Base-by-base conservation (phyloP, 1,284 basidiomycete species). In the Leucoagaricus sp. region DNA sequence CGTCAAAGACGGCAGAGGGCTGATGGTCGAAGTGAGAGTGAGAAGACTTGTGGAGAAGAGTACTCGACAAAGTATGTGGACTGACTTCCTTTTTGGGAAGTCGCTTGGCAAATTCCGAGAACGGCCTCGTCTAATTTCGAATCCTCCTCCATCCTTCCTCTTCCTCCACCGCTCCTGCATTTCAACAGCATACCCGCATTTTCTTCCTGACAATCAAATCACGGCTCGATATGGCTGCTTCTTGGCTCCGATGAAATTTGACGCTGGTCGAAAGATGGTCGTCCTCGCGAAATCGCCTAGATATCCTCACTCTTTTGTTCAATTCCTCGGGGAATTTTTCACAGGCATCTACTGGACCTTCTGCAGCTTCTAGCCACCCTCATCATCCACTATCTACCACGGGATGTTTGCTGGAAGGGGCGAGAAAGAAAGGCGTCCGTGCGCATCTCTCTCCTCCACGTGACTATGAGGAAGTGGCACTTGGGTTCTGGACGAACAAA, bases 391-490 rank as follows among this genome's bases (percentile, higher is more conserved):
- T 41, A 44, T 28, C 21, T 52, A 34, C 29, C 25, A 26, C 15
- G 31, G 29, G 29, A 46, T 45, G 40, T 54, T 58, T 41, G 50
- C 44, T 45, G 49, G 36, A 29, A 31, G 28, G 47, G 34, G 51
- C 52, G 50, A 29, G 33, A 47, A 52, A 50, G 53, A 53, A 61
- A 52, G 60, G 68, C 63, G 73, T 72, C 71, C 69, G 73, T 75
- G 72, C 72, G 70, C 70, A 63, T 62, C 63, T 61, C 59, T 58
- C 60, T 60, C 60, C 63, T 59, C 65, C 72, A 72, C 72, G 72
- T 74, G 72, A 72, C 67, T 64, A 54, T 61, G 53, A 63, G 53
- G 53, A 60, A 61, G 63, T 55, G 53, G 49, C 55, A 52, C 49
- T 57, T 49, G 64, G 64, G 62, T 64, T 69, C 63, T 64, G 68